These are phyloP conservation scores for Leptoxyphium fumago DNA, from an alignment of 2,329 filamentous ascomycete species.

Conservation along the genomic window DNA sequence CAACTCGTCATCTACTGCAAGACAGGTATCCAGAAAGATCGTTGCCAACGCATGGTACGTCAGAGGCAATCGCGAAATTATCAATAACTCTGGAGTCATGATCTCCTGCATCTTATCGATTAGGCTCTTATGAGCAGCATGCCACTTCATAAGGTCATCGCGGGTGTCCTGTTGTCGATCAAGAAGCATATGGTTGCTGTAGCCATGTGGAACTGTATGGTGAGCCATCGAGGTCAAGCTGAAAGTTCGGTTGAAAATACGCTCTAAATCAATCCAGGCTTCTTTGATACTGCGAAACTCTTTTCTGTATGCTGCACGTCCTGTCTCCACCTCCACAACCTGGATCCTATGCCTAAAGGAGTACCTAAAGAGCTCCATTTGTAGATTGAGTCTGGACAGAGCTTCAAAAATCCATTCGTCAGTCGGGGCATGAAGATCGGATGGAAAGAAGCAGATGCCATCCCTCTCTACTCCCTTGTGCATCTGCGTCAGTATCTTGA, in stretches of 20 bases:
- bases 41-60: not conserved
- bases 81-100: not conserved
- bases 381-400: conserved; percentile 20
- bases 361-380: conserved; percentile 9
- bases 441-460: too few relatives aligned
- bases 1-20: not conserved
- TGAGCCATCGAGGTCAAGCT: not conserved
- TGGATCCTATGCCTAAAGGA: not conserved
- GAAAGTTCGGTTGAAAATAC: not conserved
- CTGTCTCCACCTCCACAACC: not conserved
- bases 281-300: not conserved
- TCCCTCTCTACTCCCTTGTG: conserved; percentile 3
- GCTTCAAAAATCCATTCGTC: conserved; percentile 32
- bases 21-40: not conserved
- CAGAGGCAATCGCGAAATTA: not conserved
- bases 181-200: not conserved
- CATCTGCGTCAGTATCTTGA: conserved; percentile 23
- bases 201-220: not conserved
- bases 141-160: not conserved
- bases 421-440: conserved; percentile 11
- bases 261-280: not conserved
- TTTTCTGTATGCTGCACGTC: not conserved
- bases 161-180: not conserved
- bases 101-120: not conserved
- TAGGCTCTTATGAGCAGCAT: not conserved